Evolutionary conservation across 352 stramenopile species (phyloP), one percentile per base, ranked within the genome.

Genomic region (Plasmopara viticola): DNA sequence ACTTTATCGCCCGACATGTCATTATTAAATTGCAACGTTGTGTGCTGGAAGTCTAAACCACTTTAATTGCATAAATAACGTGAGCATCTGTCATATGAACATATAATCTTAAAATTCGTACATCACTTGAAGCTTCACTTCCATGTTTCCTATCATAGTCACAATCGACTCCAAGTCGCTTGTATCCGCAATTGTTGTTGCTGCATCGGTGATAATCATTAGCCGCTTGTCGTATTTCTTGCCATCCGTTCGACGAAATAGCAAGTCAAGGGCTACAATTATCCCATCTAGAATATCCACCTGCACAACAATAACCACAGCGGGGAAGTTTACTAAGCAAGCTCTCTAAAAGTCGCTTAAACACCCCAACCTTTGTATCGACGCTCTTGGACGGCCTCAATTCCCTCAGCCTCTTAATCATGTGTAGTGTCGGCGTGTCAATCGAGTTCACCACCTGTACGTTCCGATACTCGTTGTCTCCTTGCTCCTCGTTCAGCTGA

Each of bases 171-270:
- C 78, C 14, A 92, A 67, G 46, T 92, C 81, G 6, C 64, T 44
- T 2, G 72, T 58, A 55, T 90, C 74, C 2, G 67, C 62, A 54
- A 92, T 87, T 48, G 67, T 75, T 13, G 69, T 67, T 4, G 70
- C 63, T 2, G 79, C 82, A 42, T 92, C 79, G 3, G 82, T 92
- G 51, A 92, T 87, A 53, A 92, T 70, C 44, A 92, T 57, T 44
- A 92, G 44, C 25, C 71, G 66, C 47, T 83, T 86, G 17, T 87
- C 73, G 54, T 89, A 90, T 53, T 92, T 89, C 37, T 90, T 90
- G 13, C 63, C 71, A 13, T 88, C 68, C 6, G 78, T 90, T 35
- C 72, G 75, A 7, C 82, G 82, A 51, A 81, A 84, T 17, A 92
- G 61, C 52, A 92, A 57, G 51, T 92, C 82, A 28, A 92, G 59